Evolutionary conservation across 768 basidiomycete genomes (phyloP).

Genomic region (Rhodosporidiobolus odoratus): DNA sequence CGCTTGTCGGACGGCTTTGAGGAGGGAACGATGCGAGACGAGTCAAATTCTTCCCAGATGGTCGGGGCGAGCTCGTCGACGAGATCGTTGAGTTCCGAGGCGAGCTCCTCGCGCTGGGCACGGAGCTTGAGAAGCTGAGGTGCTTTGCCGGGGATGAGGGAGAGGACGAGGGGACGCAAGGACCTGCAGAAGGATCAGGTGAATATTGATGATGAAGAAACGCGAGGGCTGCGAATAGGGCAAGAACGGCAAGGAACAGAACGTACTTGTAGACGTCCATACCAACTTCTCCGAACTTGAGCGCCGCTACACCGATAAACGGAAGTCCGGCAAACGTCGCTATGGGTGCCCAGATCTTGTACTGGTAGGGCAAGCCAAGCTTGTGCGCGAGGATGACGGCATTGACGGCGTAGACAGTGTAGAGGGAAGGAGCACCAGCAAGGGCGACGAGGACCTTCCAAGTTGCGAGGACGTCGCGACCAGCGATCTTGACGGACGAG

Average conservation of each 20-base stretch:
- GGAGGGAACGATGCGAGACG: slow-evolving; percentile 52
- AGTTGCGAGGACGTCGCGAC: slow-evolving; percentile 91
- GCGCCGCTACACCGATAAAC: slow-evolving; percentile 81
- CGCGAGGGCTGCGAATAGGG: not conserved
- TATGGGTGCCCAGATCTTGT: slow-evolving; percentile 70
- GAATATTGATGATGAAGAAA: not conserved
- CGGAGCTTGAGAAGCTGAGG: slow-evolving; percentile 70
- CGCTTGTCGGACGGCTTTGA: not conserved
- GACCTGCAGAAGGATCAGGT: slow-evolving; percentile 57
- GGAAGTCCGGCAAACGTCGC: slow-evolving; percentile 69
- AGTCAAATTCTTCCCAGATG: slow-evolving; percentile 78
- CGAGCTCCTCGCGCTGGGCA: slow-evolving; percentile 63
- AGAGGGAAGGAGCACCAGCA: slow-evolving; percentile 80
- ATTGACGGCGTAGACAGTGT: slow-evolving; percentile 71
- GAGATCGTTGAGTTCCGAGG: slow-evolving; percentile 74
- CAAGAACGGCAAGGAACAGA: not conserved
- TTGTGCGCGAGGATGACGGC: slow-evolving; percentile 68
- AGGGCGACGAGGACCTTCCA: slow-evolving; percentile 96
- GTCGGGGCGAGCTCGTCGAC: slow-evolving; percentile 85
- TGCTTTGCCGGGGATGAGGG: slow-evolving; percentile 82
- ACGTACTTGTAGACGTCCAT: slow-evolving; percentile 92
- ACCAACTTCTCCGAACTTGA: slow-evolving; percentile 96
- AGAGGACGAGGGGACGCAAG: slow-evolving; percentile 77
- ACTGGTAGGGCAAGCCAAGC: slow-evolving; percentile 59
- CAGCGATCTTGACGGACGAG: slow-evolving; percentile 89